A percentile compares a stretch with the other conserved stretches of the same genome.
phyloP scores from a whole-genome alignment of 225 moss, liverwort and hornwort species.

The Antitrichia curtipendula region DNA sequence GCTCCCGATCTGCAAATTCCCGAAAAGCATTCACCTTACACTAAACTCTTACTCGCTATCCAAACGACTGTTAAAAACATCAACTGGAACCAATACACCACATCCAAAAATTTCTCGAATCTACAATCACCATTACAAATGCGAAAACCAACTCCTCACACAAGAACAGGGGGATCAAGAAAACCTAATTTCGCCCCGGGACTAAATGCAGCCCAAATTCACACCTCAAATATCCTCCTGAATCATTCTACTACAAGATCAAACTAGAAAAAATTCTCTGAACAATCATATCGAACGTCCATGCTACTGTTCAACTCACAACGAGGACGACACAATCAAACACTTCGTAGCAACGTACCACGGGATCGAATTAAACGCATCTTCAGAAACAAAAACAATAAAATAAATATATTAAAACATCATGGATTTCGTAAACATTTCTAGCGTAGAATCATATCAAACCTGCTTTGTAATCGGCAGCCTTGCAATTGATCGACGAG shows the following conservation, averaged over 20 bases:
- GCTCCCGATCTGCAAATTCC: neutral
- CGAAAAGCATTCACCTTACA: neutral
- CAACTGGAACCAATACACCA: neutral
- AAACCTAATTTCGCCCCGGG: neutral
- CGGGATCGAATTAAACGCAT: neutral
- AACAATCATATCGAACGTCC: neutral
- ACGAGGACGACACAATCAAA: neutral
- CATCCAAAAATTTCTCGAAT: neutral
- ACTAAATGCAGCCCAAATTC: neutral
- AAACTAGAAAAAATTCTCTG: too few species aligned
- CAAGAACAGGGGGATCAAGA: neutral
- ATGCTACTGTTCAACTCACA: neutral
- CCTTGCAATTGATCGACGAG: neutral
- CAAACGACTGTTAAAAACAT: neutral
- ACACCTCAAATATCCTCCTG: neutral
- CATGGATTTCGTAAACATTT: neutral
- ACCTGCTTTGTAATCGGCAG: neutral
- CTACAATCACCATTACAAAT: neutral
- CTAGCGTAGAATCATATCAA: neutral
- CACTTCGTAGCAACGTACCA: neutral
- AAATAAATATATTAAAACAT: too few species aligned
- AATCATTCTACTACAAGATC: neutral
- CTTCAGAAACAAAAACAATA: neutral
- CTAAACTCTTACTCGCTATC: neutral
- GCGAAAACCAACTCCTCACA: neutral